Conservation (phyloP, 2,329 filamentous ascomycete genomes). For the Lachnum nothofagi region DNA sequence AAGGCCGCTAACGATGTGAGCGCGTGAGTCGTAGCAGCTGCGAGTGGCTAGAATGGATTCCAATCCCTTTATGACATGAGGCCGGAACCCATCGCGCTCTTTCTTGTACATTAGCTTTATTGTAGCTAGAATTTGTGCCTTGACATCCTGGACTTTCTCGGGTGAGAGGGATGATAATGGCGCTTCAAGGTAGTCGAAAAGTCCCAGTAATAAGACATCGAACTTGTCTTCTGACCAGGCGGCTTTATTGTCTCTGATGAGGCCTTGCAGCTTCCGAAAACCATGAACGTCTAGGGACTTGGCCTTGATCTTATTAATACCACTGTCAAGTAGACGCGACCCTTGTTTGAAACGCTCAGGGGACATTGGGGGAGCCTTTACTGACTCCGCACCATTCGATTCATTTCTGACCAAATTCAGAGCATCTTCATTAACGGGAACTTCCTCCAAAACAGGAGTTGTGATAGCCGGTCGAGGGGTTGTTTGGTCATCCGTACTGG, state of each 20-base stretch:
- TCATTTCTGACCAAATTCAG: slow-evolving; percentile 23
- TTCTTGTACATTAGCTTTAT: slow-evolving; percentile 68
- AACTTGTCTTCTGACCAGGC: slow-evolving; percentile 64
- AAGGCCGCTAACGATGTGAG: slow-evolving; percentile 68
- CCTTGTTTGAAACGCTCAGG: slow-evolving; percentile 54
- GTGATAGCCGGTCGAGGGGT: slow-evolving; percentile 43
- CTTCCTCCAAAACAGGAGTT: slow-evolving; percentile 53
- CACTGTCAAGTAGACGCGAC: slow-evolving; percentile 63
- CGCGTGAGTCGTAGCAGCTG: slow-evolving; percentile 60
- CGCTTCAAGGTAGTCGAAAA: slow-evolving; percentile 68
- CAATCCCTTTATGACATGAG: slow-evolving; percentile 63
- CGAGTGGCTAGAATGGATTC: slow-evolving; percentile 62
- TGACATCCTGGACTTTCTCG: slow-evolving; percentile 66
- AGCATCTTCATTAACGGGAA: slow-evolving; percentile 52
- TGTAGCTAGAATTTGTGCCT: slow-evolving; percentile 68
- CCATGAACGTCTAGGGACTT: slow-evolving; percentile 74
- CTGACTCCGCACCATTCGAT: slow-evolving; percentile 12
- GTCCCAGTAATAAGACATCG: slow-evolving; percentile 58
- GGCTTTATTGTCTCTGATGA: slow-evolving; percentile 62
- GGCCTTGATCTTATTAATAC: slow-evolving; percentile 66
- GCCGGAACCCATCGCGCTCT: slow-evolving; percentile 59
- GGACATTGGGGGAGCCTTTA: slow-evolving; percentile 30
- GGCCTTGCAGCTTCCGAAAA: slow-evolving; percentile 71
- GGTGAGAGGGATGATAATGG: slow-evolving; percentile 49
- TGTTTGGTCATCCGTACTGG: slow-evolving; percentile 41